A percentile compares a stretch with the other conserved stretches of the same genome.
phyloP scores from a whole-genome alignment of 306 rosid genomes.

The Cicer bijugum region DNA sequence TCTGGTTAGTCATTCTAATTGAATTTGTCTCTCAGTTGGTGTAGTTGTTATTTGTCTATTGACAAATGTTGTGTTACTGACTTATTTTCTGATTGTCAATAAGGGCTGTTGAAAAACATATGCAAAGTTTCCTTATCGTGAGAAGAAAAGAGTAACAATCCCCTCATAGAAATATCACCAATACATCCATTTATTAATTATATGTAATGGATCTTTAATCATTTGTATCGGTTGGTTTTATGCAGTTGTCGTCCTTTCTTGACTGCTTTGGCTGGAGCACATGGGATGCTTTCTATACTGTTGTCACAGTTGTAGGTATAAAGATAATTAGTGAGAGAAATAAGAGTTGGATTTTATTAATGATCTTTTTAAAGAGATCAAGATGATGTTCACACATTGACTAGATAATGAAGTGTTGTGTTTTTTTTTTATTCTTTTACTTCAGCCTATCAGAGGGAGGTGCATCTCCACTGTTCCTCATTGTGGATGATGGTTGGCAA shows the following conservation, averaged over 20 bases:
- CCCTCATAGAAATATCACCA: neutral
- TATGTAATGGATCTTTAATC: neutral
- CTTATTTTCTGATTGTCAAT: constrained; percentile 24
- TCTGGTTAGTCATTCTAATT: neutral
- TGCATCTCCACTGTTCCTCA: constrained; percentile 76
- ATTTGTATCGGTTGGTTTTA: neutral
- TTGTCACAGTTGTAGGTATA: no score
- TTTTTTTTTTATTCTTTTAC: constrained; percentile 28
- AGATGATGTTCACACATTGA: neutral
- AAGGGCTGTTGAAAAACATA: constrained; percentile 31
- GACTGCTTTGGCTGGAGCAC: constrained; percentile 98
- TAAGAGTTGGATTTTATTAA: no score
- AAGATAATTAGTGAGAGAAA: no score
- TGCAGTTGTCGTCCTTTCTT: constrained; percentile 75
- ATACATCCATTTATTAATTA: neutral
- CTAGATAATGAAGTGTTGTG: constrained; percentile 28
- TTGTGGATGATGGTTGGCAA: constrained; percentile 74
- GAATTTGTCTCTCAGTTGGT: neutral
- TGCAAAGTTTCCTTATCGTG: constrained; percentile 14
- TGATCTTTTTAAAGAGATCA: no score
- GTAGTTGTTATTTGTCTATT: neutral
- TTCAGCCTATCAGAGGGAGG: constrained; percentile 83
- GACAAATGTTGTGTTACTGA: constrained; percentile 31
- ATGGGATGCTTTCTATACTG: no score
- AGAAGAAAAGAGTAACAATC: constrained; percentile 20